phyloP scores from a whole-genome alignment of 1,284 basidiomycete species.

The Tilletia caries region DNA sequence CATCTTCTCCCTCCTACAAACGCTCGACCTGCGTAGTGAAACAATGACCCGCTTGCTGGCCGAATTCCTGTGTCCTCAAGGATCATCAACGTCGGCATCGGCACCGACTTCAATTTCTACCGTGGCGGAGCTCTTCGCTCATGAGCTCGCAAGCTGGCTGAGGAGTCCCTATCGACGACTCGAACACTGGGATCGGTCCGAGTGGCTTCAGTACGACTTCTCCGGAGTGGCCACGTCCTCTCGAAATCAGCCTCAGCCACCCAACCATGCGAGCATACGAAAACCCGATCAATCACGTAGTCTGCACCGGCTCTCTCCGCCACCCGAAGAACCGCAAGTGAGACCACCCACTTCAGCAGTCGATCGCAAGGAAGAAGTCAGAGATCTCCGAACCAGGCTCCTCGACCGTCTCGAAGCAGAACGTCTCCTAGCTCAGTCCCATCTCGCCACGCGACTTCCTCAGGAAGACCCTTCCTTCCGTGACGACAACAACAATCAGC shows the following conservation, averaged over 20 bases:
- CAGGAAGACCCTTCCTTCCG: neutral
- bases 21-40: slow-evolving; percentile 3
- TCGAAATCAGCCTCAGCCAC: neutral
- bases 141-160: neutral
- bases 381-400: neutral
- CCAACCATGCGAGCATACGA: neutral
- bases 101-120: neutral
- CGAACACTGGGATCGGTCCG: slow-evolving; percentile 6
- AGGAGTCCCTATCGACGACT: slow-evolving; percentile 7
- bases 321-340: too few species aligned
- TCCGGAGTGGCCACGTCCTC: neutral
- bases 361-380: neutral
- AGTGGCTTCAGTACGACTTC: slow-evolving; percentile 8
- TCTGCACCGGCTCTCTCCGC: too few species aligned
- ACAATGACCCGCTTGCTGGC: slow-evolving; percentile 1
- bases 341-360: too few species aligned
- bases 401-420: slow-evolving; percentile 1
- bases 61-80: neutral
- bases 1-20: slow-evolving; percentile 8
- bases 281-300: neutral
- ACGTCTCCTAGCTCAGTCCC: neutral
- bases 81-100: neutral
- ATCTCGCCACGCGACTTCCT: neutral
- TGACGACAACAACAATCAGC: too few species aligned
- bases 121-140: slow-evolving; percentile 1